A percentile compares a stretch with the other conserved stretches of the same genome.
These are phyloP conservation scores for Fusarium anthophilum DNA, from an alignment of 2,329 filamentous ascomycete genomes.

Conservation along the genomic window DNA sequence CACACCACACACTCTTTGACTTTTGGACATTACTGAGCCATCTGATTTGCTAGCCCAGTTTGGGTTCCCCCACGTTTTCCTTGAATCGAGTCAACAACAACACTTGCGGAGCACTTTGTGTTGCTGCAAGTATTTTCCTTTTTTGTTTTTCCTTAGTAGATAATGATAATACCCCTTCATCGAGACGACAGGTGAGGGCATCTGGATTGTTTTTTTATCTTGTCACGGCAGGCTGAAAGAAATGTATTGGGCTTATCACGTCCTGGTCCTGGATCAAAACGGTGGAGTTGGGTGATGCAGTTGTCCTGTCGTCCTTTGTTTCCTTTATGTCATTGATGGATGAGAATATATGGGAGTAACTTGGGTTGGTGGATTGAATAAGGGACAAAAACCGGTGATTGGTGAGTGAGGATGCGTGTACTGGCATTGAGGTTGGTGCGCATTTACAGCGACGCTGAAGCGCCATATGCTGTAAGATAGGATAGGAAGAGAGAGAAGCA, in stretches of 20 bases:
- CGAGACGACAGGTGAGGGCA: conserved; percentile 43
- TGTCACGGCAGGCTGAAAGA: conserved; percentile 38
- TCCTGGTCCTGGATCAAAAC: conserved; percentile 40
- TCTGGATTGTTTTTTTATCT: conserved; percentile 35
- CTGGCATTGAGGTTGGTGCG: conserved; percentile 20
- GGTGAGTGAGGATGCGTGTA: not conserved
- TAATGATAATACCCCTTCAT: conserved; percentile 49
- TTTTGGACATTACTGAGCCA: conserved; percentile 33
- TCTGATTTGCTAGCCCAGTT: conserved; percentile 18
- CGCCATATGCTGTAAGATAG: conserved; percentile 28
- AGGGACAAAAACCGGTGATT: not conserved
- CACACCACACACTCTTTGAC: conserved; percentile 12
- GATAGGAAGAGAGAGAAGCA: conserved; percentile 7
- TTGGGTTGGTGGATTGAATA: conserved; percentile 5
- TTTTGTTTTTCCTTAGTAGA: conserved; percentile 39
- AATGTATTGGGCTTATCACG: conserved; percentile 37
- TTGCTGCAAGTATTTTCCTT: conserved; percentile 35
- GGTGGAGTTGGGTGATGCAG: conserved; percentile 38
- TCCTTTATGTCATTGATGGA: conserved; percentile 40
- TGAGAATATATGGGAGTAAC: conserved; percentile 17
- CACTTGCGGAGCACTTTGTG: conserved; percentile 10
- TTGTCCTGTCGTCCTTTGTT: conserved; percentile 38
- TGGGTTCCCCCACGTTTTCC: conserved; percentile 26
- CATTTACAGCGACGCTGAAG: conserved; percentile 24
- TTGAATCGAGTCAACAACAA: conserved; percentile 30